phyloP scores from a whole-genome alignment of 2,329 filamentous ascomycete genomes.

The Talaromyces sp. region DNA sequence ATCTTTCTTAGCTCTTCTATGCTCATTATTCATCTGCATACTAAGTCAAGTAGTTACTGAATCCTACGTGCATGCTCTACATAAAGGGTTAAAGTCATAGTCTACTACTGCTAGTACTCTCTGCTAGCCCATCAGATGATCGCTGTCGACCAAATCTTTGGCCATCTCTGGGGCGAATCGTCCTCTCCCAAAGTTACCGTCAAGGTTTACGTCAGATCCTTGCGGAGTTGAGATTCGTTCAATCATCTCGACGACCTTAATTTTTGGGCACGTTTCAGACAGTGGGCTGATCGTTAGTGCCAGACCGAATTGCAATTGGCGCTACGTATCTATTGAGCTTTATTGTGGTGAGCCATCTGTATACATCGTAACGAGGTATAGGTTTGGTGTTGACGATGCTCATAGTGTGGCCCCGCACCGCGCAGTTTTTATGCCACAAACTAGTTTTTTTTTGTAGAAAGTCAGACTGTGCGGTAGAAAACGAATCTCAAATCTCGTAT shows the following conservation, averaged over 20 bases:
- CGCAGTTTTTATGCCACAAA: neutral
- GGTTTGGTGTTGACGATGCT: neutral
- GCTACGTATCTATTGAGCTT: neutral
- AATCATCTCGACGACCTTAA: neutral
- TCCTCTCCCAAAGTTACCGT: neutral
- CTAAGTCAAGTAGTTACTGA: neutral
- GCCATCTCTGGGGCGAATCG: neutral
- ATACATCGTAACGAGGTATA: neutral
- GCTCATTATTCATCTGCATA: neutral
- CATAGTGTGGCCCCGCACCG: conserved; percentile 1
- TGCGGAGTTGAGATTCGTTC: neutral
- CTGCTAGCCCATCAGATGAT: neutral
- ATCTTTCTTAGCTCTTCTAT: neutral
- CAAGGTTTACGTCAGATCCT: conserved; percentile 9
- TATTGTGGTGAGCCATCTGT: neutral
- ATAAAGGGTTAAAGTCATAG: no score
- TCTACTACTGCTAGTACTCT: neutral
- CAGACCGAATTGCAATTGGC: neutral
- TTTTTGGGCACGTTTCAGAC: neutral
- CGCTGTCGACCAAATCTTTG: neutral
- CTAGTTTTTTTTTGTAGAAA: neutral
- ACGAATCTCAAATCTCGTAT: no score
- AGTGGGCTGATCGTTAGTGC: neutral
- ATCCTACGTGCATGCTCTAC: no score
- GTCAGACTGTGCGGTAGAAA: no score